A percentile compares a stretch with the other conserved stretches of the same genome.
Evolutionary conservation across 2,329 filamentous ascomycete species (phyloP).

Genomic region (Aspergillus sp.): DNA sequence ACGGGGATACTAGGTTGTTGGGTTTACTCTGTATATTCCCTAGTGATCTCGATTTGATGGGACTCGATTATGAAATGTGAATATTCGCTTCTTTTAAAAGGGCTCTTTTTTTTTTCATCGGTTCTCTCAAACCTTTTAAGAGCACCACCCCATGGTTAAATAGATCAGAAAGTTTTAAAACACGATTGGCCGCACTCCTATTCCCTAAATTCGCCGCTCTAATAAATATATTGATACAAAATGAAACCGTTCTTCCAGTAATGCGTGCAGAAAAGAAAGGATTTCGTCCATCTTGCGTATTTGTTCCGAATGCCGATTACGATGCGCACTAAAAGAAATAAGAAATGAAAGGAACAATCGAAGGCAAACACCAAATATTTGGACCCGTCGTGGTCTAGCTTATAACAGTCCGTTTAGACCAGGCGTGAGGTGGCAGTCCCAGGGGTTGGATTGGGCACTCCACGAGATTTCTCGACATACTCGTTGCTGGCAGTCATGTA

Average conservation of each 20-base stretch:
- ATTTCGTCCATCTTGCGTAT: neutral
- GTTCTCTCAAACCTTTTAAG: neutral
- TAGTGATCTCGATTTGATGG: constrained; percentile 5
- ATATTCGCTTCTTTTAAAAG: neutral
- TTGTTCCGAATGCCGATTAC: neutral
- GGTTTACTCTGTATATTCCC: constrained; percentile 3
- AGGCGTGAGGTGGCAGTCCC: constrained; percentile 36
- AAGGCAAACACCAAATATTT: neutral
- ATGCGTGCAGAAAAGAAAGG: constrained; percentile 6
- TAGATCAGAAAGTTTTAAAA: neutral
- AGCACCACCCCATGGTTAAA: neutral
- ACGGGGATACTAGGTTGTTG: neutral
- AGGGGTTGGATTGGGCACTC: constrained; percentile 28
- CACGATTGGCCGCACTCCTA: neutral
- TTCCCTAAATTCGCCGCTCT: constrained; percentile 12
- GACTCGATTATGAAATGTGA: constrained; percentile 7
- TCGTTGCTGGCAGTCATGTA: constrained; percentile 45
- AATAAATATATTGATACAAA: constrained; percentile 19
- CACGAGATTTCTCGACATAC: constrained; percentile 38
- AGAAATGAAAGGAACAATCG: neutral
- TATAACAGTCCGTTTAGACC: constrained; percentile 13
- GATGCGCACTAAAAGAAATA: constrained; percentile 1
- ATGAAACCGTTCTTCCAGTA: constrained; percentile 13
- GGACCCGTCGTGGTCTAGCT: neutral
- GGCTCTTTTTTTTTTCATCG: neutral